These are phyloP conservation scores for Escallonia herrerae DNA, from an alignment of 129 eudicot species.

Conservation along the genomic window DNA sequence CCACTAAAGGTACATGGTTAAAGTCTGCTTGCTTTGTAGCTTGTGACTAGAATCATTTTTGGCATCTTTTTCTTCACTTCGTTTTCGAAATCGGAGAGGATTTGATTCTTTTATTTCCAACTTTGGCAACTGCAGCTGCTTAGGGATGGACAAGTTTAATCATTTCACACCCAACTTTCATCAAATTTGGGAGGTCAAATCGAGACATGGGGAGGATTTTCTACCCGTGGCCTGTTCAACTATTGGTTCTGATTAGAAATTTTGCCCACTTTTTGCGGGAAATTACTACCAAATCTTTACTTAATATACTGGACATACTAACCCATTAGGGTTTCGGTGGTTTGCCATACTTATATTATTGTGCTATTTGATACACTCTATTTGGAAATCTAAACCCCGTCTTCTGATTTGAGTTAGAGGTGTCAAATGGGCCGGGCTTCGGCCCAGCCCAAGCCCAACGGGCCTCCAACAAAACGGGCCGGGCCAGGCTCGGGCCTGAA, in stretches of 20 bases:
- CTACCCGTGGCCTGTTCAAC: not conserved
- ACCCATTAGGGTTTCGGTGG: too few species aligned
- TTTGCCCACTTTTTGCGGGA: too few species aligned
- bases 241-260: not conserved
- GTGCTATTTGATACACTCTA: not conserved
- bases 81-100: not conserved
- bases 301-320: too few species aligned
- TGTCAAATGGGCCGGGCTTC: too few species aligned
- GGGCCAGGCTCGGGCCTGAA: too few species aligned
- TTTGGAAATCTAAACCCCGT: not conserved
- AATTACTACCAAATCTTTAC: too few species aligned
- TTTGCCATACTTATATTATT: not conserved
- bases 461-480: too few species aligned
- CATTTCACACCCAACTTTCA: not conserved
- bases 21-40: not conserved
- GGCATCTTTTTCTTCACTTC: not conserved
- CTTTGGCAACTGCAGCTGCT: not conserved
- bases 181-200: not conserved
- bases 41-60: not conserved
- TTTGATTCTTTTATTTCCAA: not conserved
- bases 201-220: not conserved
- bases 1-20: slow-evolving; percentile 34
- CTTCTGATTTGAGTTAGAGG: too few species aligned
- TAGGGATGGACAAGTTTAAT: not conserved
- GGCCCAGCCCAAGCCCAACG: too few species aligned